phyloP scores from a whole-genome alignment of 1,284 basidiomycete species.

The Pterulicium gracile region DNA sequence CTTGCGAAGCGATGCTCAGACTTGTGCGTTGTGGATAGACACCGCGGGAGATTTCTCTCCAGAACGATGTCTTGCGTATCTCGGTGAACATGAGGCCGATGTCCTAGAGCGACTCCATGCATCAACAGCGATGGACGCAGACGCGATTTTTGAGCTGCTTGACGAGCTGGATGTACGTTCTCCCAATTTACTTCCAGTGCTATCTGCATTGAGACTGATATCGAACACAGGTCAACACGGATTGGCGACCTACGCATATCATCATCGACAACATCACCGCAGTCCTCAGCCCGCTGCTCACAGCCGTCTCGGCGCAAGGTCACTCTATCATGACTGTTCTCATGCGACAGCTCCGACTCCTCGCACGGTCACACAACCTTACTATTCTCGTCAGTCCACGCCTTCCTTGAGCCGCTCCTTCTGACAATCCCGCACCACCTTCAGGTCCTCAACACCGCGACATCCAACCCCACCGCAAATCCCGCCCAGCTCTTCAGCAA shows the following conservation, averaged over 20 bases:
- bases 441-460: conserved; percentile 37
- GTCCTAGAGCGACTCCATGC: conserved; percentile 36
- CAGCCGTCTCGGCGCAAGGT: conserved; percentile 56
- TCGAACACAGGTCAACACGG: conserved; percentile 1
- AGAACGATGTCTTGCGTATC: conserved; percentile 21
- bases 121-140: conserved; percentile 46
- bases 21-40: not conserved
- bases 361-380: conserved; percentile 34
- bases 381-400: conserved; percentile 38
- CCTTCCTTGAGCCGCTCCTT: not conserved
- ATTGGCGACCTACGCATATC: conserved; percentile 23
- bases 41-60: conserved; percentile 9
- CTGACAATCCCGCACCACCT: conserved; percentile 18
- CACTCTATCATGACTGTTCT: conserved; percentile 66
- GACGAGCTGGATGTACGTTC: conserved; percentile 24
- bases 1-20: not conserved
- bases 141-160: conserved; percentile 37
- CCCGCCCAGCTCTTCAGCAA: conserved; percentile 27
- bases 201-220: conserved; percentile 20
- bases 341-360: conserved; percentile 49
- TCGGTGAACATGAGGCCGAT: too few relatives aligned
- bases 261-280: conserved; percentile 59
- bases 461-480: conserved; percentile 21
- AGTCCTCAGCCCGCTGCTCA: conserved; percentile 57
- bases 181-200: conserved; percentile 9